Evolutionary conservation across 2,329 filamentous ascomycete species (phyloP).

Genomic region (Phoma sp.): DNA sequence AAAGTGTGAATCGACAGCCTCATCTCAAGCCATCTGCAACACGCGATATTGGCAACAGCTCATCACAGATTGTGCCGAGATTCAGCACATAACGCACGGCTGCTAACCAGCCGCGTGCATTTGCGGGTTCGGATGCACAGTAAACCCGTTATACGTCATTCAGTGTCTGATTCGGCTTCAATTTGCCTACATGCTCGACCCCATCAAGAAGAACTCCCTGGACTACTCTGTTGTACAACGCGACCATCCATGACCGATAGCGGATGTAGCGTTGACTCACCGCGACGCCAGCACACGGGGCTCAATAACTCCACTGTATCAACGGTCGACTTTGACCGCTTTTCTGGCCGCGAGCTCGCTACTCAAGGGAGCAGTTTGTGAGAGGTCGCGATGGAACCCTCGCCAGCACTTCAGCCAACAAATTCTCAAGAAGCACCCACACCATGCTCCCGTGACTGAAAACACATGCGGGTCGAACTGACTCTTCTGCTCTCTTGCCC

Average conservation of each 20-base stretch:
- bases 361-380: conserved; percentile 22
- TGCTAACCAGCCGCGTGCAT: conserved; percentile 23
- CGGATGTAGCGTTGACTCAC: conserved; percentile 30
- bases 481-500: conserved; percentile 30
- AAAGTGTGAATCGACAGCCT: conserved; percentile 25
- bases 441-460: conserved; percentile 45
- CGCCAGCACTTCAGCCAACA: conserved; percentile 40
- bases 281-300: conserved; percentile 21
- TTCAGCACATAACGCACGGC: conserved; percentile 25
- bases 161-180: conserved; percentile 12
- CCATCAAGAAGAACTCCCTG: conserved; percentile 17
- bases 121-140: conserved; percentile 10
- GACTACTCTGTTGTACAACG: conserved; percentile 13
- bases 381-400: conserved; percentile 31
- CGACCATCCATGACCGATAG: conserved; percentile 9
- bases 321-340: conserved; percentile 32
- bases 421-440: conserved; percentile 31
- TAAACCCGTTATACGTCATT: conserved; percentile 17
- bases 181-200: conserved; percentile 15
- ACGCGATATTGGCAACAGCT: conserved; percentile 33
- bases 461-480: conserved; percentile 35
- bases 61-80: conserved; percentile 12
- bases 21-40: conserved; percentile 32
- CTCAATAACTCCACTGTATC: conserved; percentile 18
- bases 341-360: conserved; percentile 27